Evolutionary conservation across 108 stramenopile species (phyloP).

Genomic region (Cyclotella baltica): DNA sequence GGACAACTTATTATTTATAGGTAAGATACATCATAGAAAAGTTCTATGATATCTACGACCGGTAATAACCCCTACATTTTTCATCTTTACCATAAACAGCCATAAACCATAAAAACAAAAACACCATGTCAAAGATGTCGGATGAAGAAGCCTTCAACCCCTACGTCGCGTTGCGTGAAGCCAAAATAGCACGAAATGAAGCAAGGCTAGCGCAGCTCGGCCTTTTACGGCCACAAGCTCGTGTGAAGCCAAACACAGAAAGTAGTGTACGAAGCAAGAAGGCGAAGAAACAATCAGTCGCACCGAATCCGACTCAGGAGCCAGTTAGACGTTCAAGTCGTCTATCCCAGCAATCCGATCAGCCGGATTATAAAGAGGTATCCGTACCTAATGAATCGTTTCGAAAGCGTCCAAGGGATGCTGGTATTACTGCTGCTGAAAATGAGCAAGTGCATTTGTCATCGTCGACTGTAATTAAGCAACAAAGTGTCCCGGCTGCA

Average conservation of each 20-base stretch:
- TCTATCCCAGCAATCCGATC: conserved; percentile 9
- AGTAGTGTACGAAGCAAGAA: background rate
- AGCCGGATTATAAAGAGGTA: background rate
- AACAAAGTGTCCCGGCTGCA: conserved; percentile 21
- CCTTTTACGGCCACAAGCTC: conserved; percentile 31
- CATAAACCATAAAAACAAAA: no score
- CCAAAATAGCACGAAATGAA: conserved; percentile 80
- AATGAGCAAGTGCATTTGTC: background rate
- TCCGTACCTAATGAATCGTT: background rate
- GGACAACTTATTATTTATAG: no score
- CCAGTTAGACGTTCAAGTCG: conserved; percentile 29
- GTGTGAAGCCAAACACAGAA: background rate
- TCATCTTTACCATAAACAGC: no score
- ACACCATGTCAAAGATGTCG: background rate
- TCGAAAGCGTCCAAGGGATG: background rate
- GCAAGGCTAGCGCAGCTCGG: conserved; percentile 69
- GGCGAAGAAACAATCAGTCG: background rate
- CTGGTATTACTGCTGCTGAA: background rate
- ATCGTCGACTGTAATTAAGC: background rate
- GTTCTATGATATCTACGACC: no score
- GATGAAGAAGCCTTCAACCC: conserved; percentile 35
- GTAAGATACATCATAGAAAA: no score
- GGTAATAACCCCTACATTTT: no score
- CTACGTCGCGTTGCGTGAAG: conserved; percentile 65
- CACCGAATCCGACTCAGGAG: background rate